phyloP scores from a whole-genome alignment of 2,329 filamentous ascomycete genomes.

The Fonsecaea pugnacius region DNA sequence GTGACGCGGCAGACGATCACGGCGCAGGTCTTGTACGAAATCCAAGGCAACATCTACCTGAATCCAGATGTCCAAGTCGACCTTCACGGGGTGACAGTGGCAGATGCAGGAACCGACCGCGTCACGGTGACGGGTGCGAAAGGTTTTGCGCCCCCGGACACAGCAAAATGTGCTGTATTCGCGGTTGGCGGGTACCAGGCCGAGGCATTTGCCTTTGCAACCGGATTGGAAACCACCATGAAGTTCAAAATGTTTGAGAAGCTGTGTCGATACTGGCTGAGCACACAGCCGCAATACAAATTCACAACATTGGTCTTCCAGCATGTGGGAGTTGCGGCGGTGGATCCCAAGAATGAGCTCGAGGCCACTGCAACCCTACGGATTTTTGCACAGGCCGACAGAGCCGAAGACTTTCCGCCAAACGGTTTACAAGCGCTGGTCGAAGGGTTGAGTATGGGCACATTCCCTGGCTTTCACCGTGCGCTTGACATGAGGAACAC shows the following conservation, averaged over 20 bases:
- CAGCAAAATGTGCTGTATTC: constrained; percentile 55
- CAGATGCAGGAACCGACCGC: constrained; percentile 53
- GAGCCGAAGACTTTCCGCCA: constrained; percentile 38
- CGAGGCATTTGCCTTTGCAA: constrained; percentile 50
- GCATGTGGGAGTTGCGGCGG: constrained; percentile 22
- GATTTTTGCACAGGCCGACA: constrained; percentile 47
- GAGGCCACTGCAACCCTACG: constrained; percentile 42
- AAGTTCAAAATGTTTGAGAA: constrained; percentile 51
- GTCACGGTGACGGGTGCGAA: constrained; percentile 52
- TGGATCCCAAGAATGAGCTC: constrained; percentile 42
- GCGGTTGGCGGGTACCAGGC: constrained; percentile 53
- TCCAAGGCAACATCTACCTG: constrained; percentile 60
- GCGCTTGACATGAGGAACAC: constrained; percentile 28
- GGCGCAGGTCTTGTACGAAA: constrained; percentile 51
- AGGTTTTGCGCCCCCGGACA: constrained; percentile 51
- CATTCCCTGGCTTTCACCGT: constrained; percentile 37
- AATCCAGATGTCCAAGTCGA: constrained; percentile 61
- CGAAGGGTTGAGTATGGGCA: constrained; percentile 30
- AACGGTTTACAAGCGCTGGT: constrained; percentile 29
- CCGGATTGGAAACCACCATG: constrained; percentile 50
- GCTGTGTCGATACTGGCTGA: constrained; percentile 43
- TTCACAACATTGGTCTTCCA: constrained; percentile 31
- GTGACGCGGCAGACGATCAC: constrained; percentile 55
- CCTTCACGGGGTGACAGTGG: constrained; percentile 55
- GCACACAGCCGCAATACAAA: constrained; percentile 33